Evolutionary conservation across 1,139 yeast genomes (phyloP), one percentile per base, ranked within the genome.

Genomic region (Suhomyces guaymorum): DNA sequence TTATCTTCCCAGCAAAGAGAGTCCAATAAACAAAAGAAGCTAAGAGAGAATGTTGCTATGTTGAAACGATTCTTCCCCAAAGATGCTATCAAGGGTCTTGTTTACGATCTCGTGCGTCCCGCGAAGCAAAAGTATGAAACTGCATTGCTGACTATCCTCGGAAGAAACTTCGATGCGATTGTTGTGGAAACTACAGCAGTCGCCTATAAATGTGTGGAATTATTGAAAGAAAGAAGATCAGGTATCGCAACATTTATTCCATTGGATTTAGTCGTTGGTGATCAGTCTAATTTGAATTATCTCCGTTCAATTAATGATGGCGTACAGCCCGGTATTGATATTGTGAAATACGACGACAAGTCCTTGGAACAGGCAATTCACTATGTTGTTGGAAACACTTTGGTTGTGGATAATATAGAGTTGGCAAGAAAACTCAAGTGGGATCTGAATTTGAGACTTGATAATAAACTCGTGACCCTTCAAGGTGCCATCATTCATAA

Each of bases 221-320:
- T 83, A 38, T 66, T 92, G 57, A 87, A 89, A 49, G 95, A 87
- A 46, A 92, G 94, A 54, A 73, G 96, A 45, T 68, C 84, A 9
- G 97, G 97, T 30, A 74, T 78, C 10, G 90, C 92, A 1, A 80
- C 95, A 1, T 90, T 92, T 49, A 84, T 92, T 42, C 98, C 98
- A 0, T 64, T 92, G 35, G 95, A 89, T 51, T 74, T 90, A 1
- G 79, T 92, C 24, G 54, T 57, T 12, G 47, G 46, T 16, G 82
- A 78, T n/a, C 69, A 75, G 4, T 65, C 69, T 19, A 76, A 82
- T 24, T 69, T 84, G 30, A 79, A 77, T 44, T 70, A 72, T 28
- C 63, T 82, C 28, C 69, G 95, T 48, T 73, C 78, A 8, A 50
- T 83, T 29, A 77, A 79, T 40, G 63, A 65, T 7, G 62, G 65